Base-by-base conservation (phyloP, 1,284 basidiomycete genomes). In the Meripilus lineatus region DNA sequence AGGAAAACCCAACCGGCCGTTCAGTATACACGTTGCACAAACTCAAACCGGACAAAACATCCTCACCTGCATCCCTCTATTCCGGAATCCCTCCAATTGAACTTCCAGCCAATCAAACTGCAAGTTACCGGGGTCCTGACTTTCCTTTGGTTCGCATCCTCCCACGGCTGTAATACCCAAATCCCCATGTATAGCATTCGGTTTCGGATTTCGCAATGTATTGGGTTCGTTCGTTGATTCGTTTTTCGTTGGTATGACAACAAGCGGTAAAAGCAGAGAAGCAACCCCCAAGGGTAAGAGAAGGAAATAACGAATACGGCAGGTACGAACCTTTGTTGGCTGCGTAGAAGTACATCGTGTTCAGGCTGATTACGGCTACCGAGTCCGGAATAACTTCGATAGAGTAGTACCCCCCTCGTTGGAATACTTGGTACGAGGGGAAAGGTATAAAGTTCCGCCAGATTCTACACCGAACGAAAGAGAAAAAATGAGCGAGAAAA, bases 261-360 rank as follows among this genome's bases (percentile, higher is more conserved):
- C 50, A 25, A 25, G 53, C 49, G 54, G 46, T 49, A 41, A 40
- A 21, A 38, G 25, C 44, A 38, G 41, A n/a, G 23, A 32, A 21
- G 25, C 23, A 22, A 32, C n/a, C 20, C 17, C 17, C 25, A 21
- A 22, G n/a, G 2, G 2, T 25, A n/a, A 10, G 30, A 11, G 22
- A 30, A 21, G 20, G 20, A 25, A 47, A 49, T 44, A 40, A 45
- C 24, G 44, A 47, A 21, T 25, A 25, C 47, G 38, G 36, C 21
- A 41, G 40, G 15, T 28, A 51, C 69, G 58, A 55, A 81, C 89
- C 87, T 69, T 91, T 89, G 68, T 96, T 96, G 25, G 84, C 84
- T 58, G 91, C 85, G 64, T 89, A 96, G 68, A 91, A 94, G 66
- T 92, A 96, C 65, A 96, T 77, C 1, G 93, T 94, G 65, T 95